phyloP scores from a whole-genome alignment of 176 grass and related monocot species.

The Avena sativa region DNA sequence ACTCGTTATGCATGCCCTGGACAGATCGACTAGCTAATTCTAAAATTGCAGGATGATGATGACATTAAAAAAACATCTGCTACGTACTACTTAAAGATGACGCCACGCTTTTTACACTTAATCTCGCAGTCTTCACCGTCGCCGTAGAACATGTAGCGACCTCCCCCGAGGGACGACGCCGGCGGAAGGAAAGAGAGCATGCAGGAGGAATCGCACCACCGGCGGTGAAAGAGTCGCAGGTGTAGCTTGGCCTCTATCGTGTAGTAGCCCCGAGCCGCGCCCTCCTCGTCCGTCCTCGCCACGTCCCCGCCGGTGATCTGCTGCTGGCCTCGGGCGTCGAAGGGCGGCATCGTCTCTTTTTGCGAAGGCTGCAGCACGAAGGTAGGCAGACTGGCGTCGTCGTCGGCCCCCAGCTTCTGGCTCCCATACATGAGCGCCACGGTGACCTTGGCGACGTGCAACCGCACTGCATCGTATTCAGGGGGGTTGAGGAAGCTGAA shows the following conservation, averaged over 20 bases:
- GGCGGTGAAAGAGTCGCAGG: neutral
- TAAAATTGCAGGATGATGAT: too few species aligned
- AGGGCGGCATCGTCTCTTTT: neutral
- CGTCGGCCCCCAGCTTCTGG: neutral
- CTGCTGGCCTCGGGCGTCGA: neutral
- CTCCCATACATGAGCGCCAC: neutral
- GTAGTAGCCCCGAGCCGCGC: neutral
- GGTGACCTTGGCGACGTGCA: neutral
- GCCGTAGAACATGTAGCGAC: neutral
- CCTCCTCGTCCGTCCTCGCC: neutral
- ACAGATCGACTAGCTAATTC: too few species aligned
- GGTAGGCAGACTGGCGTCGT: neutral
- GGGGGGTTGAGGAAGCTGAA: neutral
- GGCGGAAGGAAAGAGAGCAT: neutral
- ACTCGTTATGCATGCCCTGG: too few species aligned
- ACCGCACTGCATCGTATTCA: too few species aligned
- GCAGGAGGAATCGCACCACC: neutral
- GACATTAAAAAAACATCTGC: too few species aligned
- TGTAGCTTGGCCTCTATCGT: neutral
- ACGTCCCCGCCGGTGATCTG: neutral
- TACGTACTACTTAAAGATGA: too few species aligned
- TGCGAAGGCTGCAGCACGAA: neutral
- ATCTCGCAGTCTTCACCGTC: neutral
- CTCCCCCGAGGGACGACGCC: too few species aligned
- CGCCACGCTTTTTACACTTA: neutral